Evolutionary conservation across 2,329 filamentous ascomycete species (phyloP).

Genomic region (Claviceps africana): DNA sequence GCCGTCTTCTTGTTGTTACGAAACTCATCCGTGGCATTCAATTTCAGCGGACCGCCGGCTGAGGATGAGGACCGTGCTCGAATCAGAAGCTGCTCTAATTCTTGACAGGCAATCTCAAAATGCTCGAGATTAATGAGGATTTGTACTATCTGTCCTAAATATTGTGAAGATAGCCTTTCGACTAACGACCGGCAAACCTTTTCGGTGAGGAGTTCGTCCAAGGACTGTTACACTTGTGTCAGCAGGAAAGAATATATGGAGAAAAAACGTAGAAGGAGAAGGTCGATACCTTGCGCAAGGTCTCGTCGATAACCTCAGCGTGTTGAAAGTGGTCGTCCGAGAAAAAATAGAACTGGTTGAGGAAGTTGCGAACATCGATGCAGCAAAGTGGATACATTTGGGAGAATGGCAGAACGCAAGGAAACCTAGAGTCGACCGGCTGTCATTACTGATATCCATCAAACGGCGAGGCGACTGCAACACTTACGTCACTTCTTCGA

Average conservation of each 20-base stretch:
- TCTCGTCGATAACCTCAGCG: conserved; percentile 79
- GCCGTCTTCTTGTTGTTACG: conserved; percentile 84
- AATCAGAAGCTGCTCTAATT: conserved; percentile 76
- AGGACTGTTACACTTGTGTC: conserved; percentile 38
- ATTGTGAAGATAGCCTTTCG: conserved; percentile 78
- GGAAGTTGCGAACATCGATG: conserved; percentile 93
- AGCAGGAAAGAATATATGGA: background rate
- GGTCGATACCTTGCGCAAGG: conserved; percentile 53
- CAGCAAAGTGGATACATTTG: conserved; percentile 99
- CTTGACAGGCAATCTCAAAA: conserved; percentile 84
- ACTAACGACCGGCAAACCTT: conserved; percentile 87
- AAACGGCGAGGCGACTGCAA: background rate
- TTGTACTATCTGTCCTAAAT: conserved; percentile 93
- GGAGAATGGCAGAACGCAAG: conserved; percentile 90
- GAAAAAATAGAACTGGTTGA: conserved; percentile 98
- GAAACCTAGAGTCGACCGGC: conserved; percentile 46
- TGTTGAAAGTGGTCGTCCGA: conserved; percentile 92
- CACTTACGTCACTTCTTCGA: conserved; percentile 59
- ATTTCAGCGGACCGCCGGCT: conserved; percentile 62
- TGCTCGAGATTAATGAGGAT: conserved; percentile 96
- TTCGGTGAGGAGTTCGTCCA: conserved; percentile 87
- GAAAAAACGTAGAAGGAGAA: background rate
- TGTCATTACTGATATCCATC: conserved; percentile 1
- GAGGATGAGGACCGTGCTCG: conserved; percentile 71
- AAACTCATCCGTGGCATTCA: conserved; percentile 78